Base-by-base conservation (phyloP, 345 rosid genomes). In the Sonneratia alba region DNA sequence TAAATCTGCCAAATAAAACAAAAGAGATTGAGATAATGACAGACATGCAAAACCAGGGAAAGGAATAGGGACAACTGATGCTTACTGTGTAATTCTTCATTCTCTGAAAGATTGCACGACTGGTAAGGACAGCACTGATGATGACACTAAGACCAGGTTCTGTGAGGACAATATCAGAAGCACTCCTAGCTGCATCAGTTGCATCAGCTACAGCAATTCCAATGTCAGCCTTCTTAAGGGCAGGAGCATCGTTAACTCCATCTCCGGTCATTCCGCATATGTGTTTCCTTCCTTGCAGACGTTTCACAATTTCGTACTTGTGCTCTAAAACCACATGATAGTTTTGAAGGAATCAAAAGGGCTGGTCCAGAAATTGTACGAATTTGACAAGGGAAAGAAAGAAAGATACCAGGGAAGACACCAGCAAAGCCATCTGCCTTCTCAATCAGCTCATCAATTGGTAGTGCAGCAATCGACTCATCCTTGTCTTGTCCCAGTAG, bases 221-320 rank as follows among this genome's bases (percentile, higher is more conserved):
- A 76, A 95, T 95, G 79, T 95, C 98, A 74, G 98, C 98, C 77
- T 90, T 95, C 86, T 95, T 95, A 70, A 95, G 91, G 77, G 99
- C 99, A 79, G 99, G 99, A 16, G 99, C 98, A 81, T 95, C 99
- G 65, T 95, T 95, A 56, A 95, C 99, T 79, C 98, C 99, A 83
- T 95, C 99, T 68, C 99, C 98, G n/a, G 99, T 95, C 99, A 95
- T 92, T 45, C 99, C 99, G 78, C 99, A 95, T 12, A 95, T 89
- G 78, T 95, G 99, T 73, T 90, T 95, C 86, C 94, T 90, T 7
- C 92, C 98, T 90, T 95, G 99, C 77, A 95, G 76, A 21, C 96
- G 86, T 77, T 95, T 92, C 69, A 95, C 99, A 71, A 92, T 95
- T 89, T 95, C 99, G 72, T 95, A 92, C 76, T 95, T 95, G 84